Conservation (phyloP, 441 rosid species). For the Populus hybrid region DNA sequence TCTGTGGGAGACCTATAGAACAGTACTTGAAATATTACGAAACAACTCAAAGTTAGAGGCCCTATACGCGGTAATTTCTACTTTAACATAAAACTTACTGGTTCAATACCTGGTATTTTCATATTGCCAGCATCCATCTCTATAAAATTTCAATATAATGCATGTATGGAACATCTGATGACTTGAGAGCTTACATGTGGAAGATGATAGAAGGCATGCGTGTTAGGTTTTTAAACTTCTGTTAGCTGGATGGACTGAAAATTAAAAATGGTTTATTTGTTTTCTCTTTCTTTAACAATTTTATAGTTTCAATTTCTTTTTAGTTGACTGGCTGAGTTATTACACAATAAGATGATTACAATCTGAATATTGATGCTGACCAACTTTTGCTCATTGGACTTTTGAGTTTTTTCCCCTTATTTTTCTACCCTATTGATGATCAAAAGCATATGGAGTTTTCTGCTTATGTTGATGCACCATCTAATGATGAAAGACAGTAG, state of each 20-base stretch:
- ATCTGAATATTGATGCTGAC: not conserved
- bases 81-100: not conserved
- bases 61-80: slow-evolving; percentile 79
- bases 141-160: not conserved
- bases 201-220: not conserved
- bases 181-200: not conserved
- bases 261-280: not conserved
- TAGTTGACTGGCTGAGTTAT: not conserved
- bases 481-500: too few relatives aligned
- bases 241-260: not conserved
- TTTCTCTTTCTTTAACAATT: too few relatives aligned
- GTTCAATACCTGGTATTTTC: not conserved
- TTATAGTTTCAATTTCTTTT: not conserved
- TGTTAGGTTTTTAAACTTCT: not conserved
- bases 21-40: slow-evolving; percentile 90
- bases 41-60: slow-evolving; percentile 99
- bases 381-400: not conserved
- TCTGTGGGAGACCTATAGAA: slow-evolving; percentile 98
- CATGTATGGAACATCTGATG: not conserved
- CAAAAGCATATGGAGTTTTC: too few relatives aligned
- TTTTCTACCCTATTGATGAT: too few relatives aligned
- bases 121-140: not conserved
- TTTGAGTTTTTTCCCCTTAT: too few relatives aligned
- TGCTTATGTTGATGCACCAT: too few relatives aligned
- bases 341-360: not conserved